Base-by-base conservation (phyloP, 2,329 filamentous ascomycete species). In the Verticillium zaregamsianum region DNA sequence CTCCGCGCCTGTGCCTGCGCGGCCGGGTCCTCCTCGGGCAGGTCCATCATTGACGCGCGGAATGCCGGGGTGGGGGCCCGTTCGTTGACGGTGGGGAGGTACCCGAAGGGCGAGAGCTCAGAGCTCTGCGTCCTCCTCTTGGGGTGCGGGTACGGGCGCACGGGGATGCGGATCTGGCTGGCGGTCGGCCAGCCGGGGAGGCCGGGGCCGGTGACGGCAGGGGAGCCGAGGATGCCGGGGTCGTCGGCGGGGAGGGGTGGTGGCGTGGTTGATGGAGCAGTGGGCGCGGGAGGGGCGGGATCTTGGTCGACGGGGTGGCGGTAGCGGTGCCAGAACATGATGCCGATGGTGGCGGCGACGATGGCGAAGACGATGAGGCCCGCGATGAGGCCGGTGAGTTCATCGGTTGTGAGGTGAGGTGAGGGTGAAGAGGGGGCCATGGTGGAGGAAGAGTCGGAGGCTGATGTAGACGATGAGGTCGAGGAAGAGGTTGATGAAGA, bases 81-180 rank as follows among this genome's bases (percentile, higher is more conserved):
- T 14, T 49, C 45, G 20, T 49, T 49, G 20, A 49, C 54, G 20
- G 66, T 61, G 58, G 65, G 66, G 2, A 68, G 68, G 1, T 57
- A 61, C 58, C 59, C 25, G 56, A 60, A n/a, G 28, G 62, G 54
- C 32, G 37, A 64, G 59, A 61, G 39, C 25, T 56, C 59, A 6
- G 62, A 63, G 62, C 62, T 62, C 12, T 59, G 58, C 11, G 61
- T 66, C 11, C 59, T 59, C 1, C 63, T 58, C 12, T 62, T 64
- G 28, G 64, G 67, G 8, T 68, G 62, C 11, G 70, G 71, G 9
- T 68, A 62, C 9, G 70, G 70, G 2, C 68, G 69, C 58, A 75
- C 73, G 45, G 74, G 69, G 56, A 74, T 69, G 37, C 72, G 67
- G 2, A 75, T 68, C 55, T 73, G 59, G 3, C 59, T 60, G 32